Conservation (phyloP, 2,329 filamentous ascomycete species). For the Fusarium siculi region DNA sequence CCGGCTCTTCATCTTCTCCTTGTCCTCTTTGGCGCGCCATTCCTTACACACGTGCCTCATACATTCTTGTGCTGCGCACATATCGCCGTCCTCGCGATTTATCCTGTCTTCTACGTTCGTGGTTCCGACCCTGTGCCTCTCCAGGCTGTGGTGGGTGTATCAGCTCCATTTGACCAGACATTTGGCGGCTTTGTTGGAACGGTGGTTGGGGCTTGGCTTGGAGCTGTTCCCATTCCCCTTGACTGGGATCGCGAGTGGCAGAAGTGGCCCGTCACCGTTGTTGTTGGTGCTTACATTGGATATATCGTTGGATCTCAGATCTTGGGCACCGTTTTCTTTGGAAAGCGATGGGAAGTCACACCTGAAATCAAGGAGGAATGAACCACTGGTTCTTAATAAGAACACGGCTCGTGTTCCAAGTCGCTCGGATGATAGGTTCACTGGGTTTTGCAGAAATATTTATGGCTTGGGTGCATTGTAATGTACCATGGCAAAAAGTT, state of each 20-base stretch:
- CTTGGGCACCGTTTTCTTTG: slow-evolving; percentile 63
- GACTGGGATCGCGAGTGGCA: slow-evolving; percentile 99
- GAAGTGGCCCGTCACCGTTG: slow-evolving; percentile 93
- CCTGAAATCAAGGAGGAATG: slow-evolving; percentile 45
- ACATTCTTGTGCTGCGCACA: slow-evolving; percentile 86
- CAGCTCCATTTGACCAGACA: slow-evolving; percentile 81
- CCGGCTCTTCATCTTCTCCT: slow-evolving; percentile 71
- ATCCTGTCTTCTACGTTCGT: slow-evolving; percentile 86
- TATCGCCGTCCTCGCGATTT: slow-evolving; percentile 79
- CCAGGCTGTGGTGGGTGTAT: slow-evolving; percentile 73
- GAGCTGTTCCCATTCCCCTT: slow-evolving; percentile 92
- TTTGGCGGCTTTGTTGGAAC: slow-evolving; percentile 86
- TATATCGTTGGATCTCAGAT: slow-evolving; percentile 76
- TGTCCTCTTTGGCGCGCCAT: slow-evolving; percentile 90
- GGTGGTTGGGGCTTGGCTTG: slow-evolving; percentile 86
- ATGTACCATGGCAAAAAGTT: not conserved
- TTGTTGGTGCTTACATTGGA: slow-evolving; percentile 84
- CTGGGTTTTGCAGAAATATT: not conserved
- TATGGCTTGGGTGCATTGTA: not conserved
- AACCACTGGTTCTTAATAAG: not conserved
- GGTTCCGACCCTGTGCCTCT: slow-evolving; percentile 80
- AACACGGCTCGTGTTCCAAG: not conserved
- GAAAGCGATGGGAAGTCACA: slow-evolving; percentile 53
- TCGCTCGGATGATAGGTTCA: not conserved
- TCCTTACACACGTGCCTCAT: slow-evolving; percentile 81